phyloP scores from a whole-genome alignment of 2,329 filamentous ascomycete species.

The Clathrospora elynae region DNA sequence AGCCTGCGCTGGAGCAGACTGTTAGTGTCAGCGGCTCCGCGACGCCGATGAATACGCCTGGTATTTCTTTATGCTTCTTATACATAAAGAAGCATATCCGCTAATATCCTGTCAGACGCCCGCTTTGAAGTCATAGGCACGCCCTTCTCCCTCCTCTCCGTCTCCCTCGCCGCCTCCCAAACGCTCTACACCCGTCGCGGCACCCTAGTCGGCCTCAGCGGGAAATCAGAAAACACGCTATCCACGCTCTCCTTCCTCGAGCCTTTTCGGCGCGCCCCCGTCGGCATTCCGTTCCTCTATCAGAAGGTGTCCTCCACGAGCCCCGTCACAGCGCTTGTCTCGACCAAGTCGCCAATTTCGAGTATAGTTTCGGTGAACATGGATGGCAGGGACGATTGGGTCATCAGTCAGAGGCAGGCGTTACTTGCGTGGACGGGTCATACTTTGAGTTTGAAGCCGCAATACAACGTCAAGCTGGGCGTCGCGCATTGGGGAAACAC shows the following conservation, averaged over 20 bases:
- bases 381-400: constrained; percentile 94
- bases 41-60: constrained; percentile 34
- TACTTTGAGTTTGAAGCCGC: constrained; percentile 75
- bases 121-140: constrained; percentile 91
- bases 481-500: constrained; percentile 92
- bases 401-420: constrained; percentile 83
- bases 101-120: constrained; percentile 67
- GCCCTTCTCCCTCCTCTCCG: constrained; percentile 91
- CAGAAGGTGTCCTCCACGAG: constrained; percentile 84
- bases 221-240: constrained; percentile 87
- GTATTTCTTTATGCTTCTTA: constrained; percentile 17
- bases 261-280: constrained; percentile 75
- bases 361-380: constrained; percentile 87
- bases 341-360: constrained; percentile 82
- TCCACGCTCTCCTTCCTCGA: constrained; percentile 88
- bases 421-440: constrained; percentile 97
- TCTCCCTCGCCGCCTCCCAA: constrained; percentile 90
- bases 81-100: background rate
- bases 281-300: constrained; percentile 94
- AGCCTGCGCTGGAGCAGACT: constrained; percentile 47
- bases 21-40: constrained; percentile 27
- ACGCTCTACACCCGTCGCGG: constrained; percentile 90
- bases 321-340: constrained; percentile 85
- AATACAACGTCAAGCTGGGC: constrained; percentile 74
- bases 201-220: constrained; percentile 85